A percentile compares a stretch with the other conserved stretches of the same genome.
Evolutionary conservation across 208 protist species (phyloP).

Genomic region (Wallacemonas rigidus): DNA sequence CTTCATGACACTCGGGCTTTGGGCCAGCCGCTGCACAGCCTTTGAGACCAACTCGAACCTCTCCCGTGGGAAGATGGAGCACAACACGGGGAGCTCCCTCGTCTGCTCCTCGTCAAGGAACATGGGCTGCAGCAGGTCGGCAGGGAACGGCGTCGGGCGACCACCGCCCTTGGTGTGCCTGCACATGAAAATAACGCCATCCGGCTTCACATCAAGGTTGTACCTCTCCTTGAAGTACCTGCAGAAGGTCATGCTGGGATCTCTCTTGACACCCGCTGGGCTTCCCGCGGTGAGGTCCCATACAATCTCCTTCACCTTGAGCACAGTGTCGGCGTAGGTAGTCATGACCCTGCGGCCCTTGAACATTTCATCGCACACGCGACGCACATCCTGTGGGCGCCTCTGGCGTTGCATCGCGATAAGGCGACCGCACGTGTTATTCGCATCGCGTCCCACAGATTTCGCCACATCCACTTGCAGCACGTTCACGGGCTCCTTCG

Average conservation of each 20-base stretch:
- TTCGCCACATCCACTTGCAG: constrained; percentile 42
- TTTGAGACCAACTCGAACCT: constrained; percentile 27
- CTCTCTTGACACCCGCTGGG: constrained; percentile 18
- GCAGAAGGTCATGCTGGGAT: constrained; percentile 33
- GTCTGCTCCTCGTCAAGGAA: constrained; percentile 31
- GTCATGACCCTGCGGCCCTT: constrained; percentile 24
- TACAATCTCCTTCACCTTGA: constrained; percentile 32
- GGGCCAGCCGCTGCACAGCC: constrained; percentile 24
- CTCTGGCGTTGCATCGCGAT: constrained; percentile 13
- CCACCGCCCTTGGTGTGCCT: constrained; percentile 16
- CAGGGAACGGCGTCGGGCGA: constrained; percentile 31
- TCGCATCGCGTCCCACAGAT: constrained; percentile 15
- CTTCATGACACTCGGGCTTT: constrained; percentile 12
- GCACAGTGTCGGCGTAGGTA: constrained; percentile 24
- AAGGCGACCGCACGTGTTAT: constrained; percentile 17
- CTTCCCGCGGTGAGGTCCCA: constrained; percentile 22
- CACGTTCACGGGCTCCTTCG: constrained; percentile 24
- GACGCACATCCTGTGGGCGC: constrained; percentile 8
- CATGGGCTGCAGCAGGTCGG: constrained; percentile 47
- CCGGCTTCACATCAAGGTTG: constrained; percentile 28
- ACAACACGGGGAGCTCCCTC: constrained; percentile 42
- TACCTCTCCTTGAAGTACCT: constrained; percentile 50
- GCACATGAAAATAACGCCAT: constrained; percentile 29
- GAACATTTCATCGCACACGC: constrained; percentile 17
- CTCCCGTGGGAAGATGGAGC: constrained; percentile 57